phyloP scores from a whole-genome alignment of 257 asterid genomes.

The Nemophila menziesii region DNA sequence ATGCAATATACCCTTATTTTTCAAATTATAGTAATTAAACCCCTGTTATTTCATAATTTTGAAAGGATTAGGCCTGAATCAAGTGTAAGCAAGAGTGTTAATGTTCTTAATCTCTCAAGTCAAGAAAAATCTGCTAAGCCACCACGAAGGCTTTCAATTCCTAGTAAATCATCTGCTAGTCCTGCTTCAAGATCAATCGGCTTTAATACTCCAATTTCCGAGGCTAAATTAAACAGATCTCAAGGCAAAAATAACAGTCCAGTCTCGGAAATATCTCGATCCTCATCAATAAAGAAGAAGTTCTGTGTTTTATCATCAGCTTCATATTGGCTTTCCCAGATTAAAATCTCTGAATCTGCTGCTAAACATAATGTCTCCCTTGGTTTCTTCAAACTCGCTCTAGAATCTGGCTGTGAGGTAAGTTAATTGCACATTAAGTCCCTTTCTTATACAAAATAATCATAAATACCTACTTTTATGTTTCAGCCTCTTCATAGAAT shows the following conservation, averaged over 20 bases:
- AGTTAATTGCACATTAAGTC: neutral
- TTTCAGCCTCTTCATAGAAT: conserved; percentile 62
- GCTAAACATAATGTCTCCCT: conserved; percentile 72
- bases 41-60: no score
- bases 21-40: neutral
- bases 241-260: conserved; percentile 52
- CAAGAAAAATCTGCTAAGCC: conserved; percentile 79
- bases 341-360: conserved; percentile 72
- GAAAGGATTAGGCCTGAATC: conserved; percentile 46
- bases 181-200: conserved; percentile 54
- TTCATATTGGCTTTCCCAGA: conserved; percentile 78
- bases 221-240: conserved; percentile 47
- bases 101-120: conserved; percentile 61
- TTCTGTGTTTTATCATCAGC: conserved; percentile 56
- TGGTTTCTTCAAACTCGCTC: conserved; percentile 81
- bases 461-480: neutral
- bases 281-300: conserved; percentile 47
- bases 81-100: conserved; percentile 61
- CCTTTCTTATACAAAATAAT: neutral
- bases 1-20: neutral
- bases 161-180: conserved; percentile 47
- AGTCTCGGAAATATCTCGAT: conserved; percentile 40
- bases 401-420: conserved; percentile 90
- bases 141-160: conserved; percentile 78
- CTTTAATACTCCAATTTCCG: conserved; percentile 65